Evolutionary conservation across 2,329 filamentous ascomycete species (phyloP), one percentile per base, ranked within the genome.

Genomic region (Colletotrichum sp.): DNA sequence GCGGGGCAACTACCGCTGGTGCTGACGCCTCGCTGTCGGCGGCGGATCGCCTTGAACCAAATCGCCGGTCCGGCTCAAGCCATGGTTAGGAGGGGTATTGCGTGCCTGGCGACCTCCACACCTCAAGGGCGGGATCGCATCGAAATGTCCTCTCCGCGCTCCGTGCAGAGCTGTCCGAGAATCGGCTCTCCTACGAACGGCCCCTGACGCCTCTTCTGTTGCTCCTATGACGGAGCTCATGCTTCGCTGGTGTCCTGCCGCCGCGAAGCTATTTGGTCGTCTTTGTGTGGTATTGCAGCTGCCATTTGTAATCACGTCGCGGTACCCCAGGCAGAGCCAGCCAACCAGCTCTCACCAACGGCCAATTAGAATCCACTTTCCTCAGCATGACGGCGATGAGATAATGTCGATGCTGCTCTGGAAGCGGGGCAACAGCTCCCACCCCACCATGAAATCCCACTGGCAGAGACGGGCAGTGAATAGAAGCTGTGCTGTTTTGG

Each of bases 301-400:
- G 62, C 12, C 44, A 68, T 65, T 75, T 73, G 73, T 73, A 68
- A 73, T 63, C 73, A 72, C 26, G 62, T 39, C 32, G 24, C 32
- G 18, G 36, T 10, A 26, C 24, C 32, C 48, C 34, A 36, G 68
- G 15, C 22, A n/a, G 9, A 15, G 10, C 5, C 28, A 65, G 57
- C 73, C 73, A 75, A 75, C 64, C 73, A 73, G 63, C 28, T 32
- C 8, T 39, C 15, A n/a, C 6, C 15, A 66, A 68, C 18, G 24
- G 63, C 48, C 70, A 44, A 48, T n/a, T 6, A 26, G 44, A 68
- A 16, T 34, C 73, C 69, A 64, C 57, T 68, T 65, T 57, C 26
- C 16, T 44, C 63, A 72, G 32, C 63, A 72, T 75, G 73, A 68
- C 73, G 64, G 26, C 64, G 59, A 75, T 60, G 73, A 68, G 69